A percentile compares a stretch with the other conserved stretches of the same genome.
phyloP scores from a whole-genome alignment of 2,329 filamentous ascomycete species.

The Coleophoma crateriformis region DNA sequence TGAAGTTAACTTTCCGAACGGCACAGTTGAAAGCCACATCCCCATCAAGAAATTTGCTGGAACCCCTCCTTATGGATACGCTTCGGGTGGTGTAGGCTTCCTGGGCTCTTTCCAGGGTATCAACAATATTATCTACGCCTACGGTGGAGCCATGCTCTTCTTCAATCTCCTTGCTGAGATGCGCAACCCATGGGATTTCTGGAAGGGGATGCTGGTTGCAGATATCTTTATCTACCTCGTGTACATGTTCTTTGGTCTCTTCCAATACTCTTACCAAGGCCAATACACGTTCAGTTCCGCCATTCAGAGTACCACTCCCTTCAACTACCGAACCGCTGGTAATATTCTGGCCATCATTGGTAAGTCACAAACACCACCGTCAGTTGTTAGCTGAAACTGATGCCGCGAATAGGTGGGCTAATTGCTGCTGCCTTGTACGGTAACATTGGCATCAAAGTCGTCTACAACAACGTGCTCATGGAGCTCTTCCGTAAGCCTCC shows the following conservation, averaged over 20 bases:
- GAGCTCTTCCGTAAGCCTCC: constrained; percentile 33
- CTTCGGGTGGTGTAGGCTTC: constrained; percentile 11
- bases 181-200: constrained; percentile 37
- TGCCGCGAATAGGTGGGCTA: neutral
- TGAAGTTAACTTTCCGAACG: constrained; percentile 12
- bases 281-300: constrained; percentile 9
- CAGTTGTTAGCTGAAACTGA: neutral
- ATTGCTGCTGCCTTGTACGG: constrained; percentile 29
- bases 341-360: constrained; percentile 14
- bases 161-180: constrained; percentile 49
- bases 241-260: constrained; percentile 38
- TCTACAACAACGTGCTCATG: constrained; percentile 36
- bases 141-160: constrained; percentile 51
- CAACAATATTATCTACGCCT: constrained; percentile 41
- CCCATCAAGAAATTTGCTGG: constrained; percentile 5
- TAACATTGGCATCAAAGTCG: constrained; percentile 34
- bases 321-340: constrained; percentile 11
- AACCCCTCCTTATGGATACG: constrained; percentile 5
- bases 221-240: constrained; percentile 35
- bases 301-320: constrained; percentile 12
- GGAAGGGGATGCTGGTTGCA: constrained; percentile 33
- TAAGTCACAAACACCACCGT: constrained; percentile 3
- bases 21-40: constrained; percentile 7
- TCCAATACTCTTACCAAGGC: constrained; percentile 28
- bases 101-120: constrained; percentile 15